Conservation (phyloP, 2,329 filamentous ascomycete species). For the Penicillium aurantiogriseum region DNA sequence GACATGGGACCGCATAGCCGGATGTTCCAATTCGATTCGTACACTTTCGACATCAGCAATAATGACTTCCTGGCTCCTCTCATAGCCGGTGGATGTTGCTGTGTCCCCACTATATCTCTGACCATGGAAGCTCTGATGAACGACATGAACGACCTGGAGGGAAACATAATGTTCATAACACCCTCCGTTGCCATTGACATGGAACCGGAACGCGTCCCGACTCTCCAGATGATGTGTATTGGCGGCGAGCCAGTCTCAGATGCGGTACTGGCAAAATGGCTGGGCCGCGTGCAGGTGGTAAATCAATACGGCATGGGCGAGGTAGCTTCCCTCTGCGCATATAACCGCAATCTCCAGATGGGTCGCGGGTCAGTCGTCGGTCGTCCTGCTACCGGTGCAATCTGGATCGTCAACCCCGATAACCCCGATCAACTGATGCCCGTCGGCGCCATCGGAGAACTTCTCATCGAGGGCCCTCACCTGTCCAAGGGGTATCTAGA, state of each 20-base stretch:
- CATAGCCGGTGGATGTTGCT: constrained; percentile 27
- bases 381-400: constrained; percentile 20
- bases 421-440: constrained; percentile 22
- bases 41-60: constrained; percentile 32
- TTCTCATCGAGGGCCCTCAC: constrained; percentile 31
- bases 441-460: constrained; percentile 30
- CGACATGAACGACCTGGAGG: constrained; percentile 19
- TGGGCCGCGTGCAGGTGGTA: constrained; percentile 12
- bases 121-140: constrained; percentile 16
- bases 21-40: constrained; percentile 29
- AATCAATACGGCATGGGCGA: constrained; percentile 34
- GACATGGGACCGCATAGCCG: constrained; percentile 19
- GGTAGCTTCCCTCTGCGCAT: constrained; percentile 25
- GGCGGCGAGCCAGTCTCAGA: constrained; percentile 28
- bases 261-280: constrained; percentile 23
- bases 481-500: constrained; percentile 29
- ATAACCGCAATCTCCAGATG: constrained; percentile 18
- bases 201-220: constrained; percentile 19
- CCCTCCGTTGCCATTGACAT: constrained; percentile 27
- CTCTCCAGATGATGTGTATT: constrained; percentile 24
- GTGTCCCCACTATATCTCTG: constrained; percentile 21
- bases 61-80: constrained; percentile 26
- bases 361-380: constrained; percentile 18
- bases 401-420: constrained; percentile 30
- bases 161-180: constrained; percentile 27